These are phyloP conservation scores for Calonectria pteridis DNA, from an alignment of 2,329 filamentous ascomycete species.

Conservation along the genomic window DNA sequence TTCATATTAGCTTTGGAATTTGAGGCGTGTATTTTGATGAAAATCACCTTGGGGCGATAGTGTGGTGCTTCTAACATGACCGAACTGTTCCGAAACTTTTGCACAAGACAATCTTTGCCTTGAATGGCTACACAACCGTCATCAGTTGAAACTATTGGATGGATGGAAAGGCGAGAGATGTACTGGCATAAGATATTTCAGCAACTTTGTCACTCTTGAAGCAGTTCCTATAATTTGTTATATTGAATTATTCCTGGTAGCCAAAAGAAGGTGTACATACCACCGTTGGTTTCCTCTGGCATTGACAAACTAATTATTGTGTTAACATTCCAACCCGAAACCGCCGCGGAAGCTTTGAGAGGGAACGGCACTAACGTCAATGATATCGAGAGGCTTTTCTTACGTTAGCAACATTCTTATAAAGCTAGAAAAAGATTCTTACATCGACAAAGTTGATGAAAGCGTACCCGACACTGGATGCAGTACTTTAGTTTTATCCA, in stretches of 20 bases:
- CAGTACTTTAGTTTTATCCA: conserved; percentile 38
- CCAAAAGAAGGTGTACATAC: conserved; percentile 53
- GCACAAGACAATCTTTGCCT: conserved; percentile 88
- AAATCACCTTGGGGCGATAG: conserved; percentile 83
- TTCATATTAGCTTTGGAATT: neutral
- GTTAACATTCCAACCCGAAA: conserved; percentile 33
- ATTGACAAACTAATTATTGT: conserved; percentile 73
- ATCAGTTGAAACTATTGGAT: conserved; percentile 31
- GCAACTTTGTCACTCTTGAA: conserved; percentile 88
- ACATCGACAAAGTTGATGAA: conserved; percentile 95
- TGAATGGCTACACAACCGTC: conserved; percentile 77
- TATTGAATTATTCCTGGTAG: neutral
- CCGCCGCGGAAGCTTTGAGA: too few relatives aligned
- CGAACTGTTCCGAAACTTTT: conserved; percentile 96
- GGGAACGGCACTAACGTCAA: conserved; percentile 65
- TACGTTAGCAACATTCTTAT: conserved; percentile 51
- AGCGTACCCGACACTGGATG: conserved; percentile 87
- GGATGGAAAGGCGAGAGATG: conserved; percentile 49
- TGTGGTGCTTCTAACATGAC: conserved; percentile 90
- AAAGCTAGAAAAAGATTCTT: conserved; percentile 49
- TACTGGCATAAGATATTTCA: conserved; percentile 95
- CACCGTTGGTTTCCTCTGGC: conserved; percentile 79
- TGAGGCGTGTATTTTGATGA: neutral
- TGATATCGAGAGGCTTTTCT: conserved; percentile 76
- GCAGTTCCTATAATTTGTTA: conserved; percentile 70